Evolutionary conservation across 176 grass and related monocot genomes (phyloP).

Genomic region (Raddia distichophylla): DNA sequence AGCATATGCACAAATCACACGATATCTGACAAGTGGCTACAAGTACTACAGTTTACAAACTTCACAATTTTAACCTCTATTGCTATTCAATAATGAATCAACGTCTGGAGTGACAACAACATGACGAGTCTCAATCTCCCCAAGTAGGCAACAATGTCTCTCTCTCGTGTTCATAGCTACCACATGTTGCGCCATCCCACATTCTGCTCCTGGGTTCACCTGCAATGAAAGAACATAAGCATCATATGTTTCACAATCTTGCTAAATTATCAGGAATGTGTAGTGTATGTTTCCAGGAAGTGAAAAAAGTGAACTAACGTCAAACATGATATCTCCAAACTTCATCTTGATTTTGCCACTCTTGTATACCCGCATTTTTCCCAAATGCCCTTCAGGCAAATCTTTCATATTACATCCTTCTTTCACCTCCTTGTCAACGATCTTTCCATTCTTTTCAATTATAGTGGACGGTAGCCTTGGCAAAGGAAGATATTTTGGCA

Average conservation of each 20-base stretch:
- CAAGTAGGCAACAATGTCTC: conserved; percentile 60
- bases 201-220: conserved; percentile 61
- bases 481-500: conserved; percentile 66
- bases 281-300: neutral
- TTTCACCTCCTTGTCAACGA: conserved; percentile 42
- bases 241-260: neutral
- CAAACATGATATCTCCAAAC: conserved; percentile 67
- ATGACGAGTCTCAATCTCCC: conserved; percentile 56
- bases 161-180: conserved; percentile 63
- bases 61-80: conserved; percentile 25
- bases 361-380: conserved; percentile 85
- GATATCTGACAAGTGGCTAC: conserved; percentile 16
- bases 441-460: conserved; percentile 50
- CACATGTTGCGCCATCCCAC: conserved; percentile 50
- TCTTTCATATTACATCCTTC: conserved; percentile 64
- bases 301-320: conserved; percentile 54
- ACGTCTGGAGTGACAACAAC: conserved; percentile 67
- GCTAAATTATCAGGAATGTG: neutral
- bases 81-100: conserved; percentile 50
- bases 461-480: conserved; percentile 37
- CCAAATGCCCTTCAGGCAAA: conserved; percentile 61
- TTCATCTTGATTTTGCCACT: conserved; percentile 90
- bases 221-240: conserved; percentile 35
- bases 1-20: neutral
- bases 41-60: neutral